Base-by-base conservation (phyloP, 1,284 basidiomycete species). In the Butyriboletus appendiculatus region DNA sequence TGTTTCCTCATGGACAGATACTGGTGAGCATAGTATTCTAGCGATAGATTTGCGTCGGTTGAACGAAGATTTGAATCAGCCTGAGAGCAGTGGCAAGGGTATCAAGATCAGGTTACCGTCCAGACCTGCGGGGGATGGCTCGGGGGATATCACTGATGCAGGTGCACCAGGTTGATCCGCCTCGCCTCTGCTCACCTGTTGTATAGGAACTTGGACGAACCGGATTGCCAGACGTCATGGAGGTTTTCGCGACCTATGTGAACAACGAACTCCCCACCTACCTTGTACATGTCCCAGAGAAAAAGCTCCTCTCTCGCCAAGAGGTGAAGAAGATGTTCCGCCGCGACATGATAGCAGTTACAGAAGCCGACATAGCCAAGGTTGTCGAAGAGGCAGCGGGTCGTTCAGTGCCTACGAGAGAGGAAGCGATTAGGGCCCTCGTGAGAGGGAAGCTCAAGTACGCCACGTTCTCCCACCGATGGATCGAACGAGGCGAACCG, bases 401-500 rank as follows among this genome's bases (percentile, higher is more conserved):
- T 65, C 30, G 73, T 76, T 6, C 73, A 80, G 11, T 84, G 78
- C 62, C 65, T 15, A 66, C 69, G 5, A 61, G 68, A 43, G 64
- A 68, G 33, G 67, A 67, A 52, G 62, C 67, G 1, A 41, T 67
- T n/a, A 55, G 40, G 43, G 60, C 62, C 5, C 45, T 71, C 38
- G 55, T 82, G 18, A 83, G 78, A 60, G 80, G 80, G 4, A 76
- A 76, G 15, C 74, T 82, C 53, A 79, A 84, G 44, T 79, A 64
- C 79, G 24, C 68, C 83, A 15, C 85, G 76, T 61, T 82, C 78
- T 26, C 79, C 81, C 42, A 79, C 76, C 5, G 86, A 78, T 44
- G 86, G 86, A 16, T 85, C 82, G 8, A 89, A 82, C 65, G 81
- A 79, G n/a, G 84, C 80, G 42, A 12, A 63, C 85, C 53, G 77